These are phyloP conservation scores for Hyaloscypha hepaticicola DNA, from an alignment of 495 filamentous ascomycete genomes.

Conservation along the genomic window DNA sequence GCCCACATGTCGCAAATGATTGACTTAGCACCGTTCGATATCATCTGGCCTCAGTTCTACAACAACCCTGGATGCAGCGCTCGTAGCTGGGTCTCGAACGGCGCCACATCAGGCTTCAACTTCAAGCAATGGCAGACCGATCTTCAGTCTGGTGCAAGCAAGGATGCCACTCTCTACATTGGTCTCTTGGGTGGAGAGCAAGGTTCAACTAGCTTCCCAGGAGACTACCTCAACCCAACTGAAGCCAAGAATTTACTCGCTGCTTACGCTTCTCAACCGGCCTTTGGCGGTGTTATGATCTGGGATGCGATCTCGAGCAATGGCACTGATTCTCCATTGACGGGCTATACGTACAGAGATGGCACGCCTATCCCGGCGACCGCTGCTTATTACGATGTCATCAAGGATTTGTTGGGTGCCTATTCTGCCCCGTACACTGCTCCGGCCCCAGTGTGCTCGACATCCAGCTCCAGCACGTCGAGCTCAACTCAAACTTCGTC, in stretches of 20 bases:
- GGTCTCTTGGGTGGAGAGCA: slow-evolving; percentile 31
- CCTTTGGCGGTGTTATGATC: slow-evolving; percentile 70
- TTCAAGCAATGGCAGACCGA: slow-evolving; percentile 40
- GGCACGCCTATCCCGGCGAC: not conserved
- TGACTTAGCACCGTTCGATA: slow-evolving; percentile 53
- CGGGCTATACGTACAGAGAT: not conserved
- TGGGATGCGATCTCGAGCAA: slow-evolving; percentile 60
- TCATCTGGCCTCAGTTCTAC: slow-evolving; percentile 65
- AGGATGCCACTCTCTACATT: slow-evolving; percentile 44
- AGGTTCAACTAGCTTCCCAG: slow-evolving; percentile 29
- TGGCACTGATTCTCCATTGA: slow-evolving; percentile 2
- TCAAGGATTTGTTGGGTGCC: slow-evolving; percentile 16
- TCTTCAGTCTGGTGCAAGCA: slow-evolving; percentile 33
- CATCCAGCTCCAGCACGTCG: slow-evolving; percentile 9
- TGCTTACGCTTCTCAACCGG: slow-evolving; percentile 45
- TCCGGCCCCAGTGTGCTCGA: slow-evolving; percentile 26
- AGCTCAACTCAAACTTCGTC: slow-evolving; percentile 5
- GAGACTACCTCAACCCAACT: slow-evolving; percentile 36
- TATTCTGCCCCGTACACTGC: slow-evolving; percentile 31
- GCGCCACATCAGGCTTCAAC: slow-evolving; percentile 4
- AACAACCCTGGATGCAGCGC: slow-evolving; percentile 51
- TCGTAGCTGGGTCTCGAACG: slow-evolving; percentile 38
- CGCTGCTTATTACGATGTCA: not conserved
- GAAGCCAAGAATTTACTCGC: slow-evolving; percentile 50
- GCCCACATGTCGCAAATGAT: slow-evolving; percentile 54